A percentile compares a stretch with the other conserved stretches of the same genome.
phyloP scores from a whole-genome alignment of 441 rosid species.

The Hura crepitans region DNA sequence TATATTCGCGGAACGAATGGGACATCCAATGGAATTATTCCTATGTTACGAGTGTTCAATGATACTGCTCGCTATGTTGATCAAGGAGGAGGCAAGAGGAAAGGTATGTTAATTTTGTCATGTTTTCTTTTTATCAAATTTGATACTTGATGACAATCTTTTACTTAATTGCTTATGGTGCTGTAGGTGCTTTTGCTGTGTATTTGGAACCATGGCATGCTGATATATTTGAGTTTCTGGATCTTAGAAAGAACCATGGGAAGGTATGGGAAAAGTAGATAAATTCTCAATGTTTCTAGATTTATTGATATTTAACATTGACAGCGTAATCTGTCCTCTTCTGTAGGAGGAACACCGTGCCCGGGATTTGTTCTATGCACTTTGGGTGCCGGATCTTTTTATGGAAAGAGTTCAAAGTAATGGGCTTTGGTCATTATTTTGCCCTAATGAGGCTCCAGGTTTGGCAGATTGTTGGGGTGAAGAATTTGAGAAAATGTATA shows the following conservation, averaged over 20 bases:
- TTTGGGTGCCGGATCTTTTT: conserved; percentile 91
- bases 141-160: neutral
- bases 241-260: conserved; percentile 84
- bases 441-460: conserved; percentile 86
- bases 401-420: conserved; percentile 85
- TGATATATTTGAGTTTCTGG: conserved; percentile 73
- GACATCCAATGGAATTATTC: conserved; percentile 80
- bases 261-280: too few relatives aligned
- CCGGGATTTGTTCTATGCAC: conserved; percentile 77
- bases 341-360: conserved; percentile 79
- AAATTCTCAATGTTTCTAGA: neutral
- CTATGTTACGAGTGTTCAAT: conserved; percentile 85
- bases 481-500: conserved; percentile 67
- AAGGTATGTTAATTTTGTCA: conserved; percentile 42
- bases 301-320: neutral
- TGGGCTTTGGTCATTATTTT: conserved; percentile 74
- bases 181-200: conserved; percentile 84
- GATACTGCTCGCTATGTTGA: conserved; percentile 94
- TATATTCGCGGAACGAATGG: conserved; percentile 92
- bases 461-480: conserved; percentile 87
- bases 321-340: neutral
- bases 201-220: conserved; percentile 97
- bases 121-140: neutral
- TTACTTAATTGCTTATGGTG: neutral
- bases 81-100: conserved; percentile 95